Base-by-base conservation (phyloP, 768 basidiomycete species). In the Harrya chromipes region DNA sequence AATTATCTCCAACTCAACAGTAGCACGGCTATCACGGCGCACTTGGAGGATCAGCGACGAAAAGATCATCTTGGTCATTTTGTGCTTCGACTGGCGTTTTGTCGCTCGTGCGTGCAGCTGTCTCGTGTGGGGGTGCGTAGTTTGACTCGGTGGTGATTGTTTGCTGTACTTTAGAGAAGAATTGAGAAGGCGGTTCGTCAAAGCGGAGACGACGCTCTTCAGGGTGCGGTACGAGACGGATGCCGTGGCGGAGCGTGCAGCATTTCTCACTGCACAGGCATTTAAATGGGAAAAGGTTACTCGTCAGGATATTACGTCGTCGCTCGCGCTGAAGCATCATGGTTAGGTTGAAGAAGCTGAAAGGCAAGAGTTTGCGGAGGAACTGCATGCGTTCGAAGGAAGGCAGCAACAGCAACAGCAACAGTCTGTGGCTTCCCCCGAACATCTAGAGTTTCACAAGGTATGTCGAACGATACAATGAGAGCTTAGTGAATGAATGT, bases 31-130 rank as follows among this genome's bases (percentile, higher is more conserved):
- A 65, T 59, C n/a, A 67, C 60, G 13, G 66, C 69, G 10, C 74
- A 81, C 42, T 53, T 75, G 46, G 80, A 88, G 29, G 69, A 63
- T 10, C 82, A 98, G 65, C 76, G 97, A 51, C 77, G 78, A 61
- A 84, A 78, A 54, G 97, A 99, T 66, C 86, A 91, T 60, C 74
- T 97, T 12, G 85, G 94, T 10, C 97, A 99, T 70, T 98, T 93
- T 68, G 90, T 98, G 11, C 73, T 98, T 53, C 74, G 97, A 43
- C 75, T 99, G 35, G 94, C 97, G 6, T 98, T 99, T 70, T 97
- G 94, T 71, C 83, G 92, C 49, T 92, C 93, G 94, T 98, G 70
- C 65, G 94, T 83, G 26, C 14, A 17, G 20, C 11, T 6, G 26
- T 29, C 29, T 23, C 31, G 29, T 38, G 46, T 29, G 12, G 12